Conservation (phyloP, 2,329 filamentous ascomycete genomes). For the Rosellinia necatrix region DNA sequence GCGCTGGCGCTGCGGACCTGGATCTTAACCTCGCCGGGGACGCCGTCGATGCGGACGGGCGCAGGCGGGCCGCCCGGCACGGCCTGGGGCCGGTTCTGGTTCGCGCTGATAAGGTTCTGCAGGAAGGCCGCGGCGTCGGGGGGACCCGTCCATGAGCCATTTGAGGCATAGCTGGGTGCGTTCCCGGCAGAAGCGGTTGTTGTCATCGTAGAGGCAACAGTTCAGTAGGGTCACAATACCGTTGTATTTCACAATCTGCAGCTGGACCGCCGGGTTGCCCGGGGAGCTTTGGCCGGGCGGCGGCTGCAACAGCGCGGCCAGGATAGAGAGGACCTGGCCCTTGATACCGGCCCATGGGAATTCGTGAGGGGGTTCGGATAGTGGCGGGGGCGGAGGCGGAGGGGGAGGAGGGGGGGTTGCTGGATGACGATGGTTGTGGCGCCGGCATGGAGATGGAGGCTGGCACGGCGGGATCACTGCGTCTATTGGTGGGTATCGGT, state of each 20-base stretch:
- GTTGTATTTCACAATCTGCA: conserved; percentile 82
- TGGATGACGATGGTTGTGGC: conserved; percentile 38
- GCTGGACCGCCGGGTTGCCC: conserved; percentile 76
- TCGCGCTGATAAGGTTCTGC: conserved; percentile 59
- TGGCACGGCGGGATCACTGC: conserved; percentile 28
- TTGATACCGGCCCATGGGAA: conserved; percentile 79
- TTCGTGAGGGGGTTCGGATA: conserved; percentile 68
- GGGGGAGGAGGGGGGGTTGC: conserved; percentile 48
- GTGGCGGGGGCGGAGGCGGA: conserved; percentile 50
- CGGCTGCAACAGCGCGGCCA: conserved; percentile 88
- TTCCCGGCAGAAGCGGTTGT: conserved; percentile 94
- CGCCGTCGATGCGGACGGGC: conserved; percentile 58
- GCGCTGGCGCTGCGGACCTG: conserved; percentile 50
- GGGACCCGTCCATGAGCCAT: conserved; percentile 76
- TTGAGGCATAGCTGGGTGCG: conserved; percentile 88
- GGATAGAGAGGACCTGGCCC: conserved; percentile 87
- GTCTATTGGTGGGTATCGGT: conserved; percentile 58
- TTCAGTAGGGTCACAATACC: conserved; percentile 87
- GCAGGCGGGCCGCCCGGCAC: conserved; percentile 38
- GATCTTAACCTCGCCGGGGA: conserved; percentile 61
- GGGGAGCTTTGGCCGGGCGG: conserved; percentile 64
- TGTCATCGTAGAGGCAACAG: conserved; percentile 88
- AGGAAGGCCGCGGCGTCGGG: conserved; percentile 75
- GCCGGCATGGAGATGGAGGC: conserved; percentile 37
- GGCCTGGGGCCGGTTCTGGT: conserved; percentile 29